Conservation (phyloP, 805 yeast genomes). For the Tanozyma kutaoensis region DNA sequence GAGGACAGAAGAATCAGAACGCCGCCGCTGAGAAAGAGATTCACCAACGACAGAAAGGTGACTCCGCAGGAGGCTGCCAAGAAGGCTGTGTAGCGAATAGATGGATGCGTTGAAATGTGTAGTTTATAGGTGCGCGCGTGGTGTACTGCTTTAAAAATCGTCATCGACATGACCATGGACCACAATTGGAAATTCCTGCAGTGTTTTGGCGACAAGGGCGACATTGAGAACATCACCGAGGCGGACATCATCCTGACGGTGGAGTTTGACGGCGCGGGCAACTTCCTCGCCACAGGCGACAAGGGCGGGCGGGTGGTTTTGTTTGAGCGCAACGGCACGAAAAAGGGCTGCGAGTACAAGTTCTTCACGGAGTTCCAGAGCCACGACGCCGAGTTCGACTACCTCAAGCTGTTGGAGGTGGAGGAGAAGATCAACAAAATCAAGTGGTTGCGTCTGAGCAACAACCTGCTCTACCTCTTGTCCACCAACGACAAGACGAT, state of each 20-base stretch:
- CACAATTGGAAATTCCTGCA: conserved; percentile 77
- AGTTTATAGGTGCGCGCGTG: too few relatives aligned
- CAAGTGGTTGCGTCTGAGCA: conserved; percentile 85
- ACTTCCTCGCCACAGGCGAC: conserved; percentile 95
- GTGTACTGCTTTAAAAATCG: too few relatives aligned
- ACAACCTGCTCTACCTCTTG: conserved; percentile 79
- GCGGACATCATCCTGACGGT: conserved; percentile 96
- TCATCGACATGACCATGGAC: conserved; percentile 15
- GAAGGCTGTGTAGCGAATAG: too few relatives aligned
- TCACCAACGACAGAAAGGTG: conserved; percentile 91
- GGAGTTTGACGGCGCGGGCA: conserved; percentile 91
- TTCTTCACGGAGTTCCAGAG: conserved; percentile 95
- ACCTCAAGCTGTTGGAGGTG: conserved; percentile 87
- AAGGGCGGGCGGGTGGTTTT: conserved; percentile 96
- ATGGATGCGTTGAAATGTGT: too few relatives aligned
- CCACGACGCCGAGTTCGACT: conserved; percentile 98
- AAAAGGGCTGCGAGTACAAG: conserved; percentile 75
- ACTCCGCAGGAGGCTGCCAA: conserved; percentile 97
- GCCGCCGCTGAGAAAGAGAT: conserved; percentile 99
- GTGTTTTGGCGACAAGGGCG: conserved; percentile 98
- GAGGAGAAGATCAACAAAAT: conserved; percentile 97
- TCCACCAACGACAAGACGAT: conserved; percentile 97
- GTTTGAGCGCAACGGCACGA: conserved; percentile 74
- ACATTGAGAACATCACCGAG: conserved; percentile 86
- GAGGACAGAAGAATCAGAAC: conserved; percentile 97